These are phyloP conservation scores for Microcyclosporella mali DNA, from an alignment of 2,329 filamentous ascomycete species.

Conservation along the genomic window DNA sequence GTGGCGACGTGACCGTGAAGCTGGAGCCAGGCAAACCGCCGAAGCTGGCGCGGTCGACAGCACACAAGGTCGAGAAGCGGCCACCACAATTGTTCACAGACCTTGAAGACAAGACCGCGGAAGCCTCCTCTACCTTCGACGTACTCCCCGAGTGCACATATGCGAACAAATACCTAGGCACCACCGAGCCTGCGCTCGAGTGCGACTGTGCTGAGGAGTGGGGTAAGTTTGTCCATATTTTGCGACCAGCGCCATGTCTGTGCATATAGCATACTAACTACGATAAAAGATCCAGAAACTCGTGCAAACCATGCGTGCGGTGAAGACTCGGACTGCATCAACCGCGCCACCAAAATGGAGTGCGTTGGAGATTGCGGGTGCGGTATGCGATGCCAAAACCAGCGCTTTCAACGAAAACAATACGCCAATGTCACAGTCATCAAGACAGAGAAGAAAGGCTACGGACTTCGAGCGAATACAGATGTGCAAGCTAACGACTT, in stretches of 20 bases:
- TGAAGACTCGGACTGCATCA: conserved; percentile 97
- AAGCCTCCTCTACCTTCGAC: conserved; percentile 70
- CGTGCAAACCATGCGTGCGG: conserved; percentile 76
- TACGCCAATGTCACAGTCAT: conserved; percentile 92
- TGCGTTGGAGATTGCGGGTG: conserved; percentile 84
- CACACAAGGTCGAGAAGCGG: conserved; percentile 61
- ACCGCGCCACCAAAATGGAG: conserved; percentile 96
- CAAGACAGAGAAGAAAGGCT: conserved; percentile 97
- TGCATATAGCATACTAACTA: conserved; percentile 1
- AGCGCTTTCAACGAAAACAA: conserved; percentile 83
- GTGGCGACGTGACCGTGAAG: conserved; percentile 57
- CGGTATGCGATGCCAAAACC: conserved; percentile 82
- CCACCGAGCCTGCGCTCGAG: conserved; percentile 86
- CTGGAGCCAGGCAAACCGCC: conserved; percentile 60
- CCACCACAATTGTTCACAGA: conserved; percentile 64
- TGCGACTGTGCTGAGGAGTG: conserved; percentile 94
- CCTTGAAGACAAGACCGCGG: conserved; percentile 69
- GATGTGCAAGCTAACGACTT: conserved; percentile 79
- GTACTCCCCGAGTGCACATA: conserved; percentile 83
- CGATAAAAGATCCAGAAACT: conserved; percentile 41
- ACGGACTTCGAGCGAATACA: conserved; percentile 75
- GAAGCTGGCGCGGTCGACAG: conserved; percentile 66
- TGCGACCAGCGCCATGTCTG: conserved; percentile 4
- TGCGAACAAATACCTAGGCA: conserved; percentile 82
- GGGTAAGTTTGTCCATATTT: conserved; percentile 57